Conservation (phyloP, 768 basidiomycete genomes). For the Leccinum arenicola region DNA sequence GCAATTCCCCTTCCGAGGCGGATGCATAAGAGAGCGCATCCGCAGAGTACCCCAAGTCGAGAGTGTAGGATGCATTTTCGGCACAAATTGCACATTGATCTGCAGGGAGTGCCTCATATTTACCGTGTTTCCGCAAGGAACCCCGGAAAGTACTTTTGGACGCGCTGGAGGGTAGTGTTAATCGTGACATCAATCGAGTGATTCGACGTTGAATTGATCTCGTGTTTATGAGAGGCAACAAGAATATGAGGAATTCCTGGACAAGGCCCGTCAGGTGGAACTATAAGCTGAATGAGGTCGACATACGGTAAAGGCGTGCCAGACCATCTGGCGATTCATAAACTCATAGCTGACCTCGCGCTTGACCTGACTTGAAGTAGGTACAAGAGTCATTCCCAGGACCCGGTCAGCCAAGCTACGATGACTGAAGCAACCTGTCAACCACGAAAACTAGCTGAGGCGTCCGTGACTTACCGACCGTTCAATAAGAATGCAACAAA, state of each 20-base stretch:
- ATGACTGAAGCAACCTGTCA: constrained; percentile 53
- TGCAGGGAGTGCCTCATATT: constrained; percentile 63
- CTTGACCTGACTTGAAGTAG: constrained; percentile 63
- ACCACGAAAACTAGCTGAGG: not conserved
- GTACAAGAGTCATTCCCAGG: constrained; percentile 69
- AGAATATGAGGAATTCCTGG: constrained; percentile 93
- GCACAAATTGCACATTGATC: constrained; percentile 91
- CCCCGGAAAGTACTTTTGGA: constrained; percentile 11
- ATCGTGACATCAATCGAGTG: constrained; percentile 32
- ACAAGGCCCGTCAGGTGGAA: constrained; percentile 4
- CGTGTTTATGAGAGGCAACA: constrained; percentile 80
- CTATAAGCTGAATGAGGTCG: not conserved
- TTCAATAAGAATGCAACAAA: constrained; percentile 84
- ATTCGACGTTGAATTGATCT: constrained; percentile 60
- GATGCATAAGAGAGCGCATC: constrained; percentile 41
- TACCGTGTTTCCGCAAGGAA: constrained; percentile 41
- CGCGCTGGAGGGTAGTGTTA: constrained; percentile 30
- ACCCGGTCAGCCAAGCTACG: constrained; percentile 81
- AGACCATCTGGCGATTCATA: constrained; percentile 99
- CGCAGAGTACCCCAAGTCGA: constrained; percentile 52
- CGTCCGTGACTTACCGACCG: constrained; percentile 59
- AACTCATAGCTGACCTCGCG: constrained; percentile 96
- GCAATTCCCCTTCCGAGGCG: constrained; percentile 15
- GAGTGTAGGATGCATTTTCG: constrained; percentile 64
- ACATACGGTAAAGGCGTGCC: constrained; percentile 95